Percentiles rank a stretch among this genome's conserved stretches.
Conservation (phyloP, 192 early-diverging fungal species). For the Coemansia reversa region DNA sequence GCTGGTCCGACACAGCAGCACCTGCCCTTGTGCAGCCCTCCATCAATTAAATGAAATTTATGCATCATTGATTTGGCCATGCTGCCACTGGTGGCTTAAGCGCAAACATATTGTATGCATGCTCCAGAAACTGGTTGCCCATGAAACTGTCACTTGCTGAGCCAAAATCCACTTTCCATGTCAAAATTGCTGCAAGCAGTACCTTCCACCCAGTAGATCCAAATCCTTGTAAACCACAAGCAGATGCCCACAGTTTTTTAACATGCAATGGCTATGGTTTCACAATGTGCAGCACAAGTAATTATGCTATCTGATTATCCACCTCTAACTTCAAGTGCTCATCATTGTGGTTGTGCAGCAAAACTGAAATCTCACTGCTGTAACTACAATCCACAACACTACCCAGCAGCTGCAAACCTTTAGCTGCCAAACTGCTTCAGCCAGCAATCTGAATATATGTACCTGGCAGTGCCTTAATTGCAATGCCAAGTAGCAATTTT, state of each 20-base stretch:
- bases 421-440: not conserved
- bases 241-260: not conserved
- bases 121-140: too few species aligned
- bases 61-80: not conserved
- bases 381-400: not conserved
- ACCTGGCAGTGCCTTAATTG: too few species aligned
- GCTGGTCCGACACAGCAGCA: not conserved
- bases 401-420: conserved; percentile 1
- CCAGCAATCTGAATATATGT: too few species aligned
- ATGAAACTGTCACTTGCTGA: too few species aligned
- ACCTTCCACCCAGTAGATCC: too few species aligned
- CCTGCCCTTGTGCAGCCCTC: not conserved
- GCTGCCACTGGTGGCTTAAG: too few species aligned
- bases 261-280: not conserved
- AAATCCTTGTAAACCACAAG: not conserved
- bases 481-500: too few species aligned
- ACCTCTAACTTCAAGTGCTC: not conserved
- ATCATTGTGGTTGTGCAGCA: not conserved
- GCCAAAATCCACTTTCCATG: too few species aligned
- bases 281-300: not conserved
- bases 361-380: not conserved
- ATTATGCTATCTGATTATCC: not conserved
- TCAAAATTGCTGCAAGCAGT: too few species aligned
- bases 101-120: too few species aligned
- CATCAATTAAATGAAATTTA: conserved; percentile 2